Conservation (phyloP, 768 basidiomycete genomes). For the Trametes maxima region DNA sequence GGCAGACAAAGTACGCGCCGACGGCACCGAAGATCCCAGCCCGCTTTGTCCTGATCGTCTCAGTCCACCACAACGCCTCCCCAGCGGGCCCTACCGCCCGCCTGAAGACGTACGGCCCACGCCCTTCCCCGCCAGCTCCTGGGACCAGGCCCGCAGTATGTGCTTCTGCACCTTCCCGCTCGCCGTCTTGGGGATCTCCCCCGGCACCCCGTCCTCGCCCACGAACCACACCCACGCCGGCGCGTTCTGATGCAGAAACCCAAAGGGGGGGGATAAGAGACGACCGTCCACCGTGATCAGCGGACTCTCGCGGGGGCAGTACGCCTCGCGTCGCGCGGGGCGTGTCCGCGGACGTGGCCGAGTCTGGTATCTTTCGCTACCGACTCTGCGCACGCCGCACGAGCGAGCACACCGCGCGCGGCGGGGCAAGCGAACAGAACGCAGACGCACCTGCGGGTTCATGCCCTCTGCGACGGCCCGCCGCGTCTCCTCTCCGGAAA, state of each 20-base stretch:
- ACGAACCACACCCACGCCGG: conserved; percentile 86
- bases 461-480: conserved; percentile 55
- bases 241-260: conserved; percentile 53
- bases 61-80: neutral
- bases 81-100: neutral
- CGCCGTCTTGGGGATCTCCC: conserved; percentile 79
- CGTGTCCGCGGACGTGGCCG: neutral
- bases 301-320: neutral
- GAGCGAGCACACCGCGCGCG: neutral
- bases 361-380: conserved; percentile 1
- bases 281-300: conserved; percentile 2
- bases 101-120: conserved; percentile 39
- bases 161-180: conserved; percentile 90
- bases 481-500: conserved; percentile 51
- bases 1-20: no score
- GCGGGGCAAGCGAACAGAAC: neutral
- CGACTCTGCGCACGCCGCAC: neutral
- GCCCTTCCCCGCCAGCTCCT: conserved; percentile 48
- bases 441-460: conserved; percentile 72
- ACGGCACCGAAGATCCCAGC: no score
- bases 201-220: conserved; percentile 59
- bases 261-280: neutral
- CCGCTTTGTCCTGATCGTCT: no score
- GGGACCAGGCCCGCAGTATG: conserved; percentile 69
- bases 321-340: neutral